A percentile compares a stretch with the other conserved stretches of the same genome.
Evolutionary conservation across 2,329 filamentous ascomycete species (phyloP).

Genomic region (Pyrenophora tritici-repentis): DNA sequence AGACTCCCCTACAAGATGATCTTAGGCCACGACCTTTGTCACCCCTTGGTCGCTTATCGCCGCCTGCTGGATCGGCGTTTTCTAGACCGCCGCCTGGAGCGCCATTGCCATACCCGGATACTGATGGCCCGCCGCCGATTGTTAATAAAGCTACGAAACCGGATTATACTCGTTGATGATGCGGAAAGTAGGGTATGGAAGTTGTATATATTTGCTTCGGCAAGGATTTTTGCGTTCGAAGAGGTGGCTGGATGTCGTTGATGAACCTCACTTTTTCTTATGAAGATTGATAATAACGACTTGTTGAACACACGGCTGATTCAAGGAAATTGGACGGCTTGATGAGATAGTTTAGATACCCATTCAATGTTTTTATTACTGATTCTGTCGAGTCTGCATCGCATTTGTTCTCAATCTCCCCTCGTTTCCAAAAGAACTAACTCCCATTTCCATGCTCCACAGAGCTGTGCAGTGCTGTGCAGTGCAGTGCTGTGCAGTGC

Average conservation of each 20-base stretch:
- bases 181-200: neutral
- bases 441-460: no score
- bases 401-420: no score
- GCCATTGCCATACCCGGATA: constrained; percentile 76
- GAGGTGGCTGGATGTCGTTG: no score
- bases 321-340: neutral
- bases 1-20: constrained; percentile 46
- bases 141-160: constrained; percentile 90
- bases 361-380: constrained; percentile 16
- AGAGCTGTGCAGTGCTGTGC: no score
- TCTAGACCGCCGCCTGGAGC: constrained; percentile 41
- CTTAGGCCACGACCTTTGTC: constrained; percentile 19
- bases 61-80: constrained; percentile 31
- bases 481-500: no score
- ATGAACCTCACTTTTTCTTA: no score
- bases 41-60: constrained; percentile 31
- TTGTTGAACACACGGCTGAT: no score
- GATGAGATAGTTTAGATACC: constrained; percentile 21
- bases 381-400: neutral
- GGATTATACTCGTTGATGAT: constrained; percentile 54
- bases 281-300: no score
- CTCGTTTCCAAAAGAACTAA: no score
- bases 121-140: constrained; percentile 77
- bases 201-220: no score
- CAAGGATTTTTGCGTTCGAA: no score